Evolutionary conservation across 129 eudicot genomes (phyloP), one percentile per base, ranked within the genome.

Genomic region (Kitagawia praeruptora): DNA sequence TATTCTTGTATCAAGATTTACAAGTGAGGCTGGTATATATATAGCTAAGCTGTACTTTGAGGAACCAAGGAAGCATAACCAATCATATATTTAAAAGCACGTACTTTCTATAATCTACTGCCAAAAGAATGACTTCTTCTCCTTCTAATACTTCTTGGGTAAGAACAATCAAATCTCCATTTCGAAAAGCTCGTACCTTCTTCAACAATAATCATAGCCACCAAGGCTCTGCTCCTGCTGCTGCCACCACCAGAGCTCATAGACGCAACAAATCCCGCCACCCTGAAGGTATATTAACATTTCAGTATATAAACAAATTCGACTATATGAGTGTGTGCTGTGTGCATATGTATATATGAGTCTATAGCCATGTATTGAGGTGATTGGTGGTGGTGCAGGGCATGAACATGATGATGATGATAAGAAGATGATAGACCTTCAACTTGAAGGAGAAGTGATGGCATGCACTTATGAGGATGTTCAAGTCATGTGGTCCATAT

Each of bases 401-500:
- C 79, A 76, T 25, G 66, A 64, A 42, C 75, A 76, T 25, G 66
- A 66, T 31, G 81, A 76, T 15, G 66, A 66, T 45, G 82, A 80
- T 46, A 77, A 75, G 31, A 53, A 78, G 53, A 80, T 70, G 74
- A 80, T 81, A 83, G 83, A 83, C 61, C 85, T 87, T 70, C 91
- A 87, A 5, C 85, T 89, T 70, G 89, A 87, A 8, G 91, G 90
- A 49, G 93, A 89, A 78, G 93, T 87, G 67, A 89, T 89, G 93
- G 91, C 93, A 11, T 89, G 93, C 82, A 82, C 77, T 25, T 89
- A 87, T 76, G 93, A 89, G 74, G 93, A 89, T 87, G 91, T 89
- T 27, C 93, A 89, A 48, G 93, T 89, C 34, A 89, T 89, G 93
- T 89, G 93, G 93, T 89, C 93, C 40, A 89, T 89, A 53, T 82